Conservation (phyloP, 2,329 filamentous ascomycete genomes). For the Knoxdaviesia capensis region DNA sequence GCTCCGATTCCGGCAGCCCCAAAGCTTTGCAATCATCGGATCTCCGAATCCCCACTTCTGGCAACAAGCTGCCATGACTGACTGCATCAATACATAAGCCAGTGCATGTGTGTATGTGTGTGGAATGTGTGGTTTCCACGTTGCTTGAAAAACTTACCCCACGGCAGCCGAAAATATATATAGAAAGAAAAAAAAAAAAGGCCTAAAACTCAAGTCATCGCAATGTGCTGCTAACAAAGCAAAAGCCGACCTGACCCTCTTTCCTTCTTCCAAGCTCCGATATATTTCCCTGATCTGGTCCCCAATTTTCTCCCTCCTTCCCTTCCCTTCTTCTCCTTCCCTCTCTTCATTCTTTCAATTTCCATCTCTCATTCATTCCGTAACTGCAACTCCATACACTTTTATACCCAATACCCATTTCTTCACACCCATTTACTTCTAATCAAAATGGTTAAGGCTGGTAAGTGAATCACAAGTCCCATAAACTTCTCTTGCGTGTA, state of each 20-base stretch:
- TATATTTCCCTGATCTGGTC: background rate
- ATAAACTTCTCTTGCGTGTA: constrained; percentile 1
- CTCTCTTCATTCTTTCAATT: constrained; percentile 1
- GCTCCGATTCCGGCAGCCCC: too few relatives aligned
- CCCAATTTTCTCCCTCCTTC: background rate
- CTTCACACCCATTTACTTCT: background rate
- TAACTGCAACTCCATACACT: background rate
- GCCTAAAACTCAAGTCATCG: too few relatives aligned
- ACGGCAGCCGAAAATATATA: too few relatives aligned
- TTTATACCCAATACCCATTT: constrained; percentile 2
- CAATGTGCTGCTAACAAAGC: too few relatives aligned
- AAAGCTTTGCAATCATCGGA: too few relatives aligned
- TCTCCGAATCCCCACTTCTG: too few relatives aligned
- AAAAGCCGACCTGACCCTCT: background rate
- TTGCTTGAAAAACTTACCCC: too few relatives aligned
- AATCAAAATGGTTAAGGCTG: constrained; percentile 8
- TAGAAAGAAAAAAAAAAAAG: too few relatives aligned
- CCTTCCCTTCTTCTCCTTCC: background rate
- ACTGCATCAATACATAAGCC: too few relatives aligned
- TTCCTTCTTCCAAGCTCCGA: background rate
- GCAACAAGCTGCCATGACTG: too few relatives aligned
- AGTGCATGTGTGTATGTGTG: too few relatives aligned
- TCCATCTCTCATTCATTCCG: constrained; percentile 3
- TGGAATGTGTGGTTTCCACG: too few relatives aligned
- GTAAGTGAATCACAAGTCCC: constrained; percentile 3